phyloP scores from a whole-genome alignment of 2,329 filamentous ascomycete genomes.

The Rasamsonia emersonii region DNA sequence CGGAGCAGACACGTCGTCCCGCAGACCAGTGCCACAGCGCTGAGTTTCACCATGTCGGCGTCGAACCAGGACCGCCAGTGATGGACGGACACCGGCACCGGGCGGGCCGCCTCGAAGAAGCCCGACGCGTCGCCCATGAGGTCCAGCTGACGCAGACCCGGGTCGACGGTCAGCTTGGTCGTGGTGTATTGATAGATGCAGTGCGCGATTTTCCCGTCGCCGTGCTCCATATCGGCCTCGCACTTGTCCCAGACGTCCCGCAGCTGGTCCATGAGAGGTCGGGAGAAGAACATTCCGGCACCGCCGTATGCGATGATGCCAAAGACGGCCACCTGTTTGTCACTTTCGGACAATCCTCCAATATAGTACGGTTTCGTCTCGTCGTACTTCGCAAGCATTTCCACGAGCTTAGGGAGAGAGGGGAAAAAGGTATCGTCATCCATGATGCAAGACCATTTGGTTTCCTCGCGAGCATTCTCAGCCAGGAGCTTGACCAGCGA shows the following conservation, averaged over 20 bases:
- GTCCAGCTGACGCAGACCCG: slow-evolving; percentile 51
- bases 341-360: slow-evolving; percentile 51
- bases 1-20: slow-evolving; percentile 50
- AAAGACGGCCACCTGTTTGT: slow-evolving; percentile 42
- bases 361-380: slow-evolving; percentile 45
- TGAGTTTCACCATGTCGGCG: slow-evolving; percentile 42
- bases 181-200: slow-evolving; percentile 50
- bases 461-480: slow-evolving; percentile 34
- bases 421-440: slow-evolving; percentile 59
- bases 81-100: slow-evolving; percentile 48
- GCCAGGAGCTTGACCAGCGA: slow-evolving; percentile 46
- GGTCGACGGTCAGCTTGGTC: slow-evolving; percentile 48
- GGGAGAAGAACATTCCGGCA: slow-evolving; percentile 51
- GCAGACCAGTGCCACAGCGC: slow-evolving; percentile 43
- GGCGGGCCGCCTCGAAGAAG: slow-evolving; percentile 50
- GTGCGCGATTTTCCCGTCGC: slow-evolving; percentile 50
- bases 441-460: slow-evolving; percentile 49
- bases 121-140: slow-evolving; percentile 47
- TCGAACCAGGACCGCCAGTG: slow-evolving; percentile 57
- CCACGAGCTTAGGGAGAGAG: slow-evolving; percentile 43
- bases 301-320: slow-evolving; percentile 55
- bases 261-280: slow-evolving; percentile 43
- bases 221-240: slow-evolving; percentile 37
- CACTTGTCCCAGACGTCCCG: slow-evolving; percentile 43
- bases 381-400: slow-evolving; percentile 42